A percentile compares a stretch with the other conserved stretches of the same genome.
Conservation (phyloP, 768 basidiomycete species). For the Chlorophyllum brunneum region DNA sequence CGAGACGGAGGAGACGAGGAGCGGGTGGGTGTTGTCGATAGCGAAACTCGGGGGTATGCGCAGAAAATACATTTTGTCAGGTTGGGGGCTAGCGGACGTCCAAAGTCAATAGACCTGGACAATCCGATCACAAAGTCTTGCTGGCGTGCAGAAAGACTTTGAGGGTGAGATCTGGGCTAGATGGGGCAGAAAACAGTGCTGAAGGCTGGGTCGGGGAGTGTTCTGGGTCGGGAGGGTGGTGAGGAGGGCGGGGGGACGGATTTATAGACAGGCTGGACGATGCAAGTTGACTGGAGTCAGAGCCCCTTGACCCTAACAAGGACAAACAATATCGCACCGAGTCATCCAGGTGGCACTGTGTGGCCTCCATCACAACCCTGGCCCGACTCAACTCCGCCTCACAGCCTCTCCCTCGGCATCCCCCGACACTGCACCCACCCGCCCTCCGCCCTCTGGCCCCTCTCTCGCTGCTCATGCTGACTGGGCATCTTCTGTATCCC, state of each 20-base stretch:
- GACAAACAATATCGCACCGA: conserved; percentile 11
- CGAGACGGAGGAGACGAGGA: conserved; percentile 11
- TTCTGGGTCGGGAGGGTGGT: conserved; percentile 7
- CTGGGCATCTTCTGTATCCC: background rate
- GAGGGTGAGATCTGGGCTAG: conserved; percentile 11
- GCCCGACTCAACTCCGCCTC: conserved; percentile 22
- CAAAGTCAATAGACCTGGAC: conserved; percentile 39
- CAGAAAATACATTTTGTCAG: conserved; percentile 37
- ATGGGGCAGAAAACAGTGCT: conserved; percentile 1
- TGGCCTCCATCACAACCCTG: background rate
- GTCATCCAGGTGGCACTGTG: conserved; percentile 9
- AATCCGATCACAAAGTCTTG: conserved; percentile 36
- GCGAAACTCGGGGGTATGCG: conserved; percentile 13
- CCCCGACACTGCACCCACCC: background rate
- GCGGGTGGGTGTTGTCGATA: conserved; percentile 21
- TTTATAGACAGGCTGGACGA: conserved; percentile 3
- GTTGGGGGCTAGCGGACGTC: conserved; percentile 29
- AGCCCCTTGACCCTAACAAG: conserved; percentile 11
- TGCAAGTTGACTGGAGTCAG: conserved; percentile 13
- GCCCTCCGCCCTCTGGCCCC: background rate
- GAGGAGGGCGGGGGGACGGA: conserved; percentile 1
- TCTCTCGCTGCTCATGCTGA: background rate
- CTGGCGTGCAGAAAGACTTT: conserved; percentile 28
- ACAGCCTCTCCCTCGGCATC: conserved; percentile 13
- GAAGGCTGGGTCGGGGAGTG: background rate